Base-by-base conservation (phyloP, 805 yeast genomes). In the Starmerella stellata region DNA sequence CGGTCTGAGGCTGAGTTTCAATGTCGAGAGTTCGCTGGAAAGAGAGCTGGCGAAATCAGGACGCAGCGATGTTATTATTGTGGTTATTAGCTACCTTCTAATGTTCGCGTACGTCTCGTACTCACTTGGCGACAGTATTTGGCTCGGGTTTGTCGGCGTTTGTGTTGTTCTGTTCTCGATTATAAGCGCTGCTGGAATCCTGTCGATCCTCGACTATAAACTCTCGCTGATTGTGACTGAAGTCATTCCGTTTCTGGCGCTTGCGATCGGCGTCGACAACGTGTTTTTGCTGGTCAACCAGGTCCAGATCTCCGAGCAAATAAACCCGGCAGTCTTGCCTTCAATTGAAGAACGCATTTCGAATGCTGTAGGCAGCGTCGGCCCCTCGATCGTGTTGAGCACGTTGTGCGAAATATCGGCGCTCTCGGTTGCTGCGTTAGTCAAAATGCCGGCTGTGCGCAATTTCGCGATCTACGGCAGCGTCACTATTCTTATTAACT, bases 181-280 rank as follows among this genome's bases (percentile, higher is more conserved):
- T 1, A 56, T 71, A 1, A 68, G 93, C 1, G 73, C 95, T 0
- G 80, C 83, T 0, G 96, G 96, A 0, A 48, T 82, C 4, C 78
- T 81, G 57, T 70, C 90, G 11, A 50, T 69, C 4, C 42, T 78
- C n/a, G 92, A 90, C 0, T 59, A 85, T 36, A 81, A 79, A 51
- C 79, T 93, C 0, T 87, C 96, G 0, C 62, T 87, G 32, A 85
- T 87, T 46, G 82, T 87, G 41, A 95, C 96, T 2, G 96, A 90
- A 55, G 98, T 87, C 4, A 87, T 87, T 25, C 96, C 96, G 8
- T 87, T 87, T 53, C 62, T 87, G 50, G 78, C 87, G 13, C 64
- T 87, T 41, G 98, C 98, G 0, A 75, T 87, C 40, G 98, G 98
- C n/a, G 82, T 87, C 21, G 98, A 87, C 59, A 87, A 87, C 55